These are phyloP conservation scores for Candida cerambycidarum DNA, from an alignment of 805 yeast genomes.

Conservation along the genomic window DNA sequence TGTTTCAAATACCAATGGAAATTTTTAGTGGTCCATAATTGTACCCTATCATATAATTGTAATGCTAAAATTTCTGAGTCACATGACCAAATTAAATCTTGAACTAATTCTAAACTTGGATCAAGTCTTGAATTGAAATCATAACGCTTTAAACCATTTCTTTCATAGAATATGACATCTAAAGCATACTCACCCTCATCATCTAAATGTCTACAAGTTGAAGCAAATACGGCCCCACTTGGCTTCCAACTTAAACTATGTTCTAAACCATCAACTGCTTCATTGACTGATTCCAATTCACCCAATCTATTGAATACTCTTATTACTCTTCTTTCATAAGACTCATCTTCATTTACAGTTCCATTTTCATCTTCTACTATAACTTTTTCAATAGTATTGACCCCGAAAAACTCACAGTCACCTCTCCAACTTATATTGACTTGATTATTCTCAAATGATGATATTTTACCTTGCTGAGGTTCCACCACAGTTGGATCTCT, in stretches of 20 bases:
- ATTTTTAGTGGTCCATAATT: constrained; percentile 87
- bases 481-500: constrained; percentile 87
- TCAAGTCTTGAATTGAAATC: constrained; percentile 71
- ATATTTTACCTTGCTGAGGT: constrained; percentile 65
- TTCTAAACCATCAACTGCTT: constrained; percentile 83
- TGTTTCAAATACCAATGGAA: constrained; percentile 96
- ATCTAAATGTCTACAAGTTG: constrained; percentile 69
- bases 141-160: constrained; percentile 90
- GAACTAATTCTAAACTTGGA: constrained; percentile 44
- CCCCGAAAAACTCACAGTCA: constrained; percentile 80
- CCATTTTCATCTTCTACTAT: constrained; percentile 36
- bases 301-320: constrained; percentile 85
- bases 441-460: constrained; percentile 51
- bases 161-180: constrained; percentile 78
- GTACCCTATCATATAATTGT: constrained; percentile 60
- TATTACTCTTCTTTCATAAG: constrained; percentile 64
- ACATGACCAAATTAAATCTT: constrained; percentile 71
- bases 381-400: constrained; percentile 60
- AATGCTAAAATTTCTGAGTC: constrained; percentile 78
- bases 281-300: constrained; percentile 74
- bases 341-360: constrained; percentile 17
- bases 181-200: constrained; percentile 48
- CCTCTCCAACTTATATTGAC: constrained; percentile 87
- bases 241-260: constrained; percentile 83
- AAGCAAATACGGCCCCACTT: constrained; percentile 82